Evolutionary conservation across 176 grass and related monocot species (phyloP).

Genomic region (Aegilops bicornis): DNA sequence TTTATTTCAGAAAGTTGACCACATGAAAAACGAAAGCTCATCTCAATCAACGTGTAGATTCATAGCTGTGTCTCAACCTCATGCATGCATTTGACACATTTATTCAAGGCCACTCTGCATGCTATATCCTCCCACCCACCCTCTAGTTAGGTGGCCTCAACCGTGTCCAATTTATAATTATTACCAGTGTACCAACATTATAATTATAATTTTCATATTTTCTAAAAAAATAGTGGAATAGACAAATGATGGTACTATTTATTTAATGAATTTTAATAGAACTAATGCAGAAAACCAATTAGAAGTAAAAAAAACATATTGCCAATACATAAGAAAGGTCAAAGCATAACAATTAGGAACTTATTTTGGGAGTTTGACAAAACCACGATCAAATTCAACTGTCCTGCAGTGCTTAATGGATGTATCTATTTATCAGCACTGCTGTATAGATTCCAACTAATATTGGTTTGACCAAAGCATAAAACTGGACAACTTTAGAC

Average conservation of each 20-base stretch:
- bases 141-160: neutral
- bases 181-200: neutral
- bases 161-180: neutral
- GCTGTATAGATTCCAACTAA: neutral
- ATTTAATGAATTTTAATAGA: neutral
- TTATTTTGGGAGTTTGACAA: conserved; percentile 18
- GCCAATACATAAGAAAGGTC: neutral
- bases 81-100: neutral
- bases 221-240: neutral
- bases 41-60: neutral
- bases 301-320: neutral
- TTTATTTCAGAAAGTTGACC: neutral
- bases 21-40: neutral
- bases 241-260: neutral
- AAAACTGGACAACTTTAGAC: neutral
- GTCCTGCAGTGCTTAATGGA: neutral
- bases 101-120: neutral
- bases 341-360: neutral
- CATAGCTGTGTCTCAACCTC: neutral
- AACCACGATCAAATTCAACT: neutral
- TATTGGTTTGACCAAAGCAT: conserved; percentile 11
- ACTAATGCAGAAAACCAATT: neutral
- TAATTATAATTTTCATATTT: neutral
- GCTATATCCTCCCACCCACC: neutral
- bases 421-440: neutral